These are phyloP conservation scores for Kwoniella europaea DNA, from an alignment of 768 basidiomycete species.

Conservation along the genomic window DNA sequence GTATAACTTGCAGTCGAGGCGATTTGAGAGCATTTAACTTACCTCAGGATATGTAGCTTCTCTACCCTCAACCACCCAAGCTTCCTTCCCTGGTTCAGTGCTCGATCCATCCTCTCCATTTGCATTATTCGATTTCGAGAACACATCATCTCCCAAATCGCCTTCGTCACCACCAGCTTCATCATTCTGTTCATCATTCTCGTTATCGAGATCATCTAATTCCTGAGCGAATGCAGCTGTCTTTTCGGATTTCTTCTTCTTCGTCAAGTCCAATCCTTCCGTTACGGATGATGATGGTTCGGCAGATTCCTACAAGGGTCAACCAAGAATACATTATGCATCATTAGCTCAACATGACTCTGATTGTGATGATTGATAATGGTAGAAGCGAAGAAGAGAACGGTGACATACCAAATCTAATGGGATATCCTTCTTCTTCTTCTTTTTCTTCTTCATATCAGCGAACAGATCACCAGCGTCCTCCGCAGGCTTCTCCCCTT, in stretches of 20 bases:
- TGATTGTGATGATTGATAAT: too few species aligned
- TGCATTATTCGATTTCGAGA: conserved; percentile 60
- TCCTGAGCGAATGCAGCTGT: conserved; percentile 66
- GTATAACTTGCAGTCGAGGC: too few species aligned
- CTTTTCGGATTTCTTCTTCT: conserved; percentile 72
- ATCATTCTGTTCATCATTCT: conserved; percentile 63
- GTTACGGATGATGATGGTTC: conserved; percentile 36
- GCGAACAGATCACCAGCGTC: conserved; percentile 83
- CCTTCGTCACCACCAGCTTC: conserved; percentile 56
- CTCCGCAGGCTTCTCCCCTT: conserved; percentile 36
- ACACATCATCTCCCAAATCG: conserved; percentile 88
- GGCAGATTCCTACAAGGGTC: conserved; percentile 21
- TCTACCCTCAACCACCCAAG: conserved; percentile 90
- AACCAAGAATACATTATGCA: neutral
- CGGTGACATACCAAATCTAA: conserved; percentile 54
- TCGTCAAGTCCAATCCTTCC: conserved; percentile 53
- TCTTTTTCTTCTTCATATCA: conserved; percentile 93
- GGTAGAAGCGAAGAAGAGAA: neutral
- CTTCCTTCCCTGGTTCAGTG: conserved; percentile 64
- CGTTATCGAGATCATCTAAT: conserved; percentile 60
- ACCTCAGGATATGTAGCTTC: conserved; percentile 97
- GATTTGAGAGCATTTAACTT: conserved; percentile 31
- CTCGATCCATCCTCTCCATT: conserved; percentile 60
- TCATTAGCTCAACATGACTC: neutral
- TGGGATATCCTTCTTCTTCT: conserved; percentile 67